These are phyloP conservation scores for Skeletonema potamos DNA, from an alignment of 108 stramenopile species.

Conservation along the genomic window DNA sequence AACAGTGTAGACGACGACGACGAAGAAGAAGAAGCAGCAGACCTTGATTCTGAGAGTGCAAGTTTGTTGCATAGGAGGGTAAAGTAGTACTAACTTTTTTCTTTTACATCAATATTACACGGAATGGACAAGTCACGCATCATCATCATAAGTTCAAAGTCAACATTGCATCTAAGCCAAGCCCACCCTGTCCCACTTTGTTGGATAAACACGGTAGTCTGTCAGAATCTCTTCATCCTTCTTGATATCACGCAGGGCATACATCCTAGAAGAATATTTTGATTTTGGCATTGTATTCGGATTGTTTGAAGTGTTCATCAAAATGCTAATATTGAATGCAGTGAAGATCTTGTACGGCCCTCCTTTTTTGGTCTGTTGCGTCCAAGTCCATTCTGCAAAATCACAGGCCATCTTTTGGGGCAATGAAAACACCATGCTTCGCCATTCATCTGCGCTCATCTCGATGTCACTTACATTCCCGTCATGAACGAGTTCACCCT, in stretches of 20 bases:
- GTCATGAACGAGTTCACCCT: conserved; percentile 6
- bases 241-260: background rate
- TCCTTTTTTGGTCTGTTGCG: conserved; percentile 5
- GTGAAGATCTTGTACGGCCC: conserved; percentile 13
- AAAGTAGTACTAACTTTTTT: background rate
- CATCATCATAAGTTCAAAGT: too few relatives aligned
- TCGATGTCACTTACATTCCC: conserved; percentile 4
- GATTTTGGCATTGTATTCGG: background rate
- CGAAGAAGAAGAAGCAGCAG: background rate
- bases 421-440: conserved; percentile 9
- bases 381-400: conserved; percentile 24
- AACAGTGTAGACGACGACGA: background rate
- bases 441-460: conserved; percentile 12
- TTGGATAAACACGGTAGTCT: background rate
- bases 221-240: background rate
- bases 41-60: conserved; percentile 26
- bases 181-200: background rate
- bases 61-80: conserved; percentile 17
- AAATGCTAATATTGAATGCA: conserved; percentile 21
- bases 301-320: background rate
- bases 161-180: background rate
- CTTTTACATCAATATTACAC: background rate
- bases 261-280: background rate
- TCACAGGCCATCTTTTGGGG: conserved; percentile 33
- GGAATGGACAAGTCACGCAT: too few relatives aligned